Conservation (phyloP, 2,329 filamentous ascomycete genomes). For the Colletotrichum melonis region DNA sequence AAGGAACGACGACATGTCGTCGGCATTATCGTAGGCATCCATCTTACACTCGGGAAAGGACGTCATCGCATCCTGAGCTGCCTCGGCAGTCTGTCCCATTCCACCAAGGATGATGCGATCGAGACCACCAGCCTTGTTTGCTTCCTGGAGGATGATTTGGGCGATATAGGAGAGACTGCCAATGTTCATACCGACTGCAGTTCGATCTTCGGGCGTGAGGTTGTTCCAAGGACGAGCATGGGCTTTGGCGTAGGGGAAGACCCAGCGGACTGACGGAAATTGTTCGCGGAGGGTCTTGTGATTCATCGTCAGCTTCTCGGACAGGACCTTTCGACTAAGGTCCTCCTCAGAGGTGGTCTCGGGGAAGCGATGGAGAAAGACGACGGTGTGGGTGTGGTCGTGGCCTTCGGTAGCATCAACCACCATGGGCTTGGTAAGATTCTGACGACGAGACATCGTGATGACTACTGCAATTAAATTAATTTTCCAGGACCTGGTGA, state of each 20-base stretch:
- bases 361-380: neutral
- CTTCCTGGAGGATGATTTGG: neutral
- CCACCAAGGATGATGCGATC: neutral
- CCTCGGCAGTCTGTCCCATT: neutral
- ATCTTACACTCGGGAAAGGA: neutral
- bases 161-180: neutral
- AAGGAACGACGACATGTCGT: neutral
- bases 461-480: neutral
- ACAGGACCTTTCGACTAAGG: neutral
- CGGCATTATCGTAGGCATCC: neutral
- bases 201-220: neutral
- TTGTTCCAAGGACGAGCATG: neutral
- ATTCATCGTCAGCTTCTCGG: neutral
- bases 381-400: neutral
- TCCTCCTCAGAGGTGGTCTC: neutral
- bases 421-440: neutral
- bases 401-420: neutral
- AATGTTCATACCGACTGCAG: neutral
- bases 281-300: neutral
- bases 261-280: neutral
- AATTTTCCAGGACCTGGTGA: no score
- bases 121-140: neutral
- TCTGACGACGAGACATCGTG: neutral
- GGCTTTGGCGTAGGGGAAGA: neutral
- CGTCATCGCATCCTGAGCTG: neutral